A percentile compares a stretch with the other conserved stretches of the same genome.
Conservation (phyloP, 805 yeast genomes). For the Starmerella sp. region DNA sequence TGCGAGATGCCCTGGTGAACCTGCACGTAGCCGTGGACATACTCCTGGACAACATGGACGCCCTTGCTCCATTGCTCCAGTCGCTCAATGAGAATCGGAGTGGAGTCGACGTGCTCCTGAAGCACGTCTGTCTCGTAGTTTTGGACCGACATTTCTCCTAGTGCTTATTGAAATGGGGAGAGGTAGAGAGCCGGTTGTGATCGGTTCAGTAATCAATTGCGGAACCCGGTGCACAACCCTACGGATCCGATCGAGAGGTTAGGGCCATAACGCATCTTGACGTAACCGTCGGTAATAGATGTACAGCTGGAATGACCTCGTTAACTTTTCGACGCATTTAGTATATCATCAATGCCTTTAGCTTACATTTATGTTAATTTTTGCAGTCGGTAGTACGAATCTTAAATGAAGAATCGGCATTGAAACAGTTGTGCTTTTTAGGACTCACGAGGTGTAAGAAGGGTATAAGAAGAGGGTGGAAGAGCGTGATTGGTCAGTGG, state of each 20-base stretch:
- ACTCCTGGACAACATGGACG: conserved; percentile 26
- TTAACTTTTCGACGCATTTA: too few species aligned
- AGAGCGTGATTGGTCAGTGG: too few species aligned
- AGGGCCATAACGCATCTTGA: not conserved
- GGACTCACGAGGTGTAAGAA: too few species aligned
- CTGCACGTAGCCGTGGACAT: conserved; percentile 24
- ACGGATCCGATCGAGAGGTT: not conserved
- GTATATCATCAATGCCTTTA: too few species aligned
- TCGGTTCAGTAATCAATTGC: not conserved
- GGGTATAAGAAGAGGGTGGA: too few species aligned
- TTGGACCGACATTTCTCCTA: conserved; percentile 19
- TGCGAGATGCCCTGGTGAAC: conserved; percentile 25
- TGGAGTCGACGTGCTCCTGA: conserved; percentile 29
- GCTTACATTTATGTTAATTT: too few species aligned
- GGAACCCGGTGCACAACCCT: not conserved
- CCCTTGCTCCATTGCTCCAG: conserved; percentile 33
- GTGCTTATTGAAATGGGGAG: not conserved
- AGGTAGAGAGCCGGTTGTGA: not conserved
- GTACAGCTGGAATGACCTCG: too few species aligned
- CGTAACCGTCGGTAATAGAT: not conserved
- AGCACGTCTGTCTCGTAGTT: conserved; percentile 22
- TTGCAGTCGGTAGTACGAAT: too few species aligned
- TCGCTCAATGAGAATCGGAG: conserved; percentile 29
- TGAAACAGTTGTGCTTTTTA: too few species aligned
- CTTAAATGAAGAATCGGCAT: too few species aligned